Evolutionary conservation across 805 yeast genomes (phyloP).

Genomic region (Cyberlindnera mycetangii): DNA sequence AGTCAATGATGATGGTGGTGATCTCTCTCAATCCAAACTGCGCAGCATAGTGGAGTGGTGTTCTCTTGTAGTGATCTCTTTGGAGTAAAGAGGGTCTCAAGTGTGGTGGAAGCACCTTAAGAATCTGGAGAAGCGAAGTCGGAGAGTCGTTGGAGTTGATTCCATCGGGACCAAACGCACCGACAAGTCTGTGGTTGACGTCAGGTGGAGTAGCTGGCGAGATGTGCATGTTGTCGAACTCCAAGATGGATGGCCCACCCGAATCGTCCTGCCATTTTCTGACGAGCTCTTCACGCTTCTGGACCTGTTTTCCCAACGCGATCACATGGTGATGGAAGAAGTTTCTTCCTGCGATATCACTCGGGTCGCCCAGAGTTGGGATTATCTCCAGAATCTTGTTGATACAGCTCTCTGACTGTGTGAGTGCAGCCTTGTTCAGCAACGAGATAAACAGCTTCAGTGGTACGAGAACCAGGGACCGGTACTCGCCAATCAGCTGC

Average conservation of each 20-base stretch:
- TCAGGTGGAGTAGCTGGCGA: constrained; percentile 54
- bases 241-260: constrained; percentile 9
- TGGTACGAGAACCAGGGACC: constrained; percentile 49
- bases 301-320: constrained; percentile 64
- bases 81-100: constrained; percentile 56
- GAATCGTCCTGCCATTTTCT: constrained; percentile 5
- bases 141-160: constrained; percentile 54
- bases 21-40: constrained; percentile 77
- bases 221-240: constrained; percentile 17
- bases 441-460: constrained; percentile 55
- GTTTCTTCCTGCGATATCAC: constrained; percentile 79
- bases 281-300: constrained; percentile 19
- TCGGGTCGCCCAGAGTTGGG: constrained; percentile 54
- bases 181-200: constrained; percentile 43
- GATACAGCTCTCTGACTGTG: constrained; percentile 55
- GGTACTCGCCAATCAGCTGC: constrained; percentile 41
- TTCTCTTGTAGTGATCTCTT: constrained; percentile 71
- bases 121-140: constrained; percentile 56
- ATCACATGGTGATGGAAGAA: constrained; percentile 83
- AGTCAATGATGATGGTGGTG: constrained; percentile 53
- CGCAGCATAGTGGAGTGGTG: constrained; percentile 88
- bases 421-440: constrained; percentile 61
- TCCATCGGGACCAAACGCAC: constrained; percentile 63
- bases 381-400: constrained; percentile 50
- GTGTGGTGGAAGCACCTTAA: constrained; percentile 52